These are phyloP conservation scores for Arthroderma uncinatum DNA, from an alignment of 2,329 filamentous ascomycete genomes.

Conservation along the genomic window DNA sequence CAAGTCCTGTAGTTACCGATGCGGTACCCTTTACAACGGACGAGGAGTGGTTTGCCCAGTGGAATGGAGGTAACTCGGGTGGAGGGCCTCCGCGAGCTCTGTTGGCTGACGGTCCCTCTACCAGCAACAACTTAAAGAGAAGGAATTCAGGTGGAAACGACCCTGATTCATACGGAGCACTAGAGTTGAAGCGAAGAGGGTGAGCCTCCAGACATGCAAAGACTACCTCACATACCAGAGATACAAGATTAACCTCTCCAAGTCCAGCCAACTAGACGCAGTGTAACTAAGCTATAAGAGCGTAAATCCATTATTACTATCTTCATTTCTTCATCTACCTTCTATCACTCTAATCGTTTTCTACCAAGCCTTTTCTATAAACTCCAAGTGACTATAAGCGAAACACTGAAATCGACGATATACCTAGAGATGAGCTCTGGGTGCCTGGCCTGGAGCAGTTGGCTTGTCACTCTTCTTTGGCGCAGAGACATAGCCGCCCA, in stretches of 20 bases:
- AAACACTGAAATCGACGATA: too few species aligned
- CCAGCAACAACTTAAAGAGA: not conserved
- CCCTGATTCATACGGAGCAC: not conserved
- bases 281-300: too few species aligned
- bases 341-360: not conserved
- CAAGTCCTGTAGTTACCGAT: not conserved
- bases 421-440: not conserved
- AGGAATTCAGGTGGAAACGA: not conserved
- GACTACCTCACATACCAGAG: too few species aligned
- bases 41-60: not conserved
- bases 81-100: not conserved
- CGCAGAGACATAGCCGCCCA: slow-evolving; percentile 46
- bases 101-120: not conserved
- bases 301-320: not conserved
- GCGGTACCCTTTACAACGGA: not conserved
- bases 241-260: too few species aligned
- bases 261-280: too few species aligned
- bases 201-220: too few species aligned
- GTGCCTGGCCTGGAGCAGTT: slow-evolving; percentile 14
- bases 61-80: not conserved
- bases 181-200: not conserved
- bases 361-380: not conserved
- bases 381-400: not conserved
- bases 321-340: not conserved
- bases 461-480: slow-evolving; percentile 44